Evolutionary conservation across 2,329 filamentous ascomycete genomes (phyloP).

Genomic region (Verticillium alfalfae): DNA sequence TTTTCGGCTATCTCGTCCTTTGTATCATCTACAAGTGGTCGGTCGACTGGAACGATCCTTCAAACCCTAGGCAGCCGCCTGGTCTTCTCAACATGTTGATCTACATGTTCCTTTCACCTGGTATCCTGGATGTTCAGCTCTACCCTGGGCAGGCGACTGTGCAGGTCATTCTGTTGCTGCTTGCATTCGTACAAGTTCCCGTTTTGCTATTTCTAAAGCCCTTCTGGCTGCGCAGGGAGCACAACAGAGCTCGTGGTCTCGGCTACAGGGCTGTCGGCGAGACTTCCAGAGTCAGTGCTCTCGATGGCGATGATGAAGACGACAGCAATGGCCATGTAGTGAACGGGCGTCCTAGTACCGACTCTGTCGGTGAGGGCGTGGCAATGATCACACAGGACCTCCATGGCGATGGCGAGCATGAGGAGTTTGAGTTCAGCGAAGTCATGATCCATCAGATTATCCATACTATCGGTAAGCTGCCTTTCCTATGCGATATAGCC

Average conservation of each 20-base stretch:
- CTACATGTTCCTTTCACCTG: constrained; percentile 96
- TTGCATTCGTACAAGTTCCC: constrained; percentile 84
- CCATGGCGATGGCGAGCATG: constrained; percentile 69
- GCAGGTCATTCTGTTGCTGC: constrained; percentile 71
- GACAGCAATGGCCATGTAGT: constrained; percentile 60
- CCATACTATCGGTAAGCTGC: constrained; percentile 82
- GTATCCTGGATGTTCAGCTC: constrained; percentile 64
- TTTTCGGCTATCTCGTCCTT: constrained; percentile 93
- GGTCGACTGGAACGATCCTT: constrained; percentile 68
- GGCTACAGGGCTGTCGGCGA: constrained; percentile 95
- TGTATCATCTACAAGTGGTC: constrained; percentile 98
- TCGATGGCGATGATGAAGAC: constrained; percentile 76
- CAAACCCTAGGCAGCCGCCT: constrained; percentile 63
- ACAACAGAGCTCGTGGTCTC: constrained; percentile 80
- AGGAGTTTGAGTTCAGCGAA: constrained; percentile 96
- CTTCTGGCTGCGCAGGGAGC: constrained; percentile 87
- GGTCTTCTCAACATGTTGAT: constrained; percentile 98
- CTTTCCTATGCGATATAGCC: neutral
- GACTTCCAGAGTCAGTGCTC: constrained; percentile 77
- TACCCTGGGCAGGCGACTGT: constrained; percentile 73
- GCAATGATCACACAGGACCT: constrained; percentile 88
- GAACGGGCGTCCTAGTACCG: constrained; percentile 44
- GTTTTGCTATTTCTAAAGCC: constrained; percentile 92
- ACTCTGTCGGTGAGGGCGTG: constrained; percentile 71
- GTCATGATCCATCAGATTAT: constrained; percentile 99